Evolutionary conservation across 192 early-diverging fungal species (phyloP).

Genomic region (Borealophlyctis nickersoniae): DNA sequence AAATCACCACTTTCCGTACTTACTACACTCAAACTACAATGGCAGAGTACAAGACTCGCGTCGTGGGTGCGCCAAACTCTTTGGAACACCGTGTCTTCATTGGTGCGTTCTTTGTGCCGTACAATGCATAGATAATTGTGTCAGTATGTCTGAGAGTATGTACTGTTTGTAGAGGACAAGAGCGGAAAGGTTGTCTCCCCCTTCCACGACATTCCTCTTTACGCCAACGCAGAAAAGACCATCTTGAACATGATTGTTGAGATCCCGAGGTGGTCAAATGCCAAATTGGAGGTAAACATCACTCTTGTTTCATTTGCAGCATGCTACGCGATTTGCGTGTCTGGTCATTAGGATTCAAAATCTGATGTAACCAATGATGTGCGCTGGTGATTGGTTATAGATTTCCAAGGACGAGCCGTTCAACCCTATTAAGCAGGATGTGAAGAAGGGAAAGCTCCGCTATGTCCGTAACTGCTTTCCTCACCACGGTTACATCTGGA

Average conservation of each 20-base stretch:
- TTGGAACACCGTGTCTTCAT: slow-evolving; percentile 87
- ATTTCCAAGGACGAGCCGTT: slow-evolving; percentile 94
- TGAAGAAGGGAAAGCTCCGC: slow-evolving; percentile 98
- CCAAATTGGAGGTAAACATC: slow-evolving; percentile 81
- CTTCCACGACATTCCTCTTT: slow-evolving; percentile 98
- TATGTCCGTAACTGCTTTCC: slow-evolving; percentile 99
- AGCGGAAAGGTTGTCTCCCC: slow-evolving; percentile 84
- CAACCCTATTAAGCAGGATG: slow-evolving; percentile 99
- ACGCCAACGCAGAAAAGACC: slow-evolving; percentile 85
- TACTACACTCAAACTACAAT: too few relatives aligned
- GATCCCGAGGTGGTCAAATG: slow-evolving; percentile 98
- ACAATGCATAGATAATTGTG: too few relatives aligned
- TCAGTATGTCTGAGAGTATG: background rate
- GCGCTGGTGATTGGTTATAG: too few relatives aligned
- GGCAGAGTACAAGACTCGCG: slow-evolving; percentile 66
- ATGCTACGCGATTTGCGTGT: background rate
- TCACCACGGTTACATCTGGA: slow-evolving; percentile 99
- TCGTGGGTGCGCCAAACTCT: slow-evolving; percentile 82
- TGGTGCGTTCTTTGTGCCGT: slow-evolving; percentile 63
- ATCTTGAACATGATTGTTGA: slow-evolving; percentile 99
- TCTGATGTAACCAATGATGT: background rate
- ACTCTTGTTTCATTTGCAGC: background rate
- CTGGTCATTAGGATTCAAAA: background rate
- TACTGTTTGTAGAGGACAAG: slow-evolving; percentile 37
- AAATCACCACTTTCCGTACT: too few relatives aligned